Percentiles rank a stretch among this genome's conserved stretches.
These are phyloP conservation scores for Pisolithus sp. DNA, from an alignment of 768 basidiomycete genomes.

Conservation along the genomic window DNA sequence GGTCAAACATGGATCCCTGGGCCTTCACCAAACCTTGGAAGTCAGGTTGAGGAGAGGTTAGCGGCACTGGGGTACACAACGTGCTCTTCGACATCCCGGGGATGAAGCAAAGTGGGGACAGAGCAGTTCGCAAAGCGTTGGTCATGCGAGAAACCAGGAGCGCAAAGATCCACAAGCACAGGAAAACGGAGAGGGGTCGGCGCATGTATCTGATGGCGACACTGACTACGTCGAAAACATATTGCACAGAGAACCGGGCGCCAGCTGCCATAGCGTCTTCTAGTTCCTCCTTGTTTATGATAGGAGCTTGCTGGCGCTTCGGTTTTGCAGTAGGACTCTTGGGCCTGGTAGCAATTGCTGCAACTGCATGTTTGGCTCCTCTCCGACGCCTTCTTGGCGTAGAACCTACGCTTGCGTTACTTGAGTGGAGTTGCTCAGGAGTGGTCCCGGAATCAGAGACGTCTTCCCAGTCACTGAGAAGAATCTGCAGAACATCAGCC, in stretches of 20 bases:
- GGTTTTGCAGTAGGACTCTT: slow-evolving; percentile 12
- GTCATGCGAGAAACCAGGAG: slow-evolving; percentile 37
- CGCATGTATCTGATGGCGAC: slow-evolving; percentile 46
- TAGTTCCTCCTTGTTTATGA: slow-evolving; percentile 23
- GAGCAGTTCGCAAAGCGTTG: slow-evolving; percentile 36
- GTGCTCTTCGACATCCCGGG: slow-evolving; percentile 48
- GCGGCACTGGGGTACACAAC: slow-evolving; percentile 32
- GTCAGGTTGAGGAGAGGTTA: slow-evolving; percentile 43
- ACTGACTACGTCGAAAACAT: slow-evolving; percentile 42
- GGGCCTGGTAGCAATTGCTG: slow-evolving; percentile 10
- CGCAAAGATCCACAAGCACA: slow-evolving; percentile 47
- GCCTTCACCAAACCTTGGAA: slow-evolving; percentile 55
- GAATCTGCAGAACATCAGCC: too few species aligned
- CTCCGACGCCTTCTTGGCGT: slow-evolving; percentile 25
- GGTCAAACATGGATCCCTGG: slow-evolving; percentile 56
- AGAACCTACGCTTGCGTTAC: slow-evolving; percentile 13
- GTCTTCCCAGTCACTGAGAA: slow-evolving; percentile 30
- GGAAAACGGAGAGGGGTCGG: slow-evolving; percentile 47
- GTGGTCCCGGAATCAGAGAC: slow-evolving; percentile 14
- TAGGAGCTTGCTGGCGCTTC: slow-evolving; percentile 24
- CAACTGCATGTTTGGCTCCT: slow-evolving; percentile 14
- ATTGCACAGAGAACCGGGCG: slow-evolving; percentile 28
- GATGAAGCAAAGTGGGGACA: slow-evolving; percentile 55
- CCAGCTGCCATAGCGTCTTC: slow-evolving; percentile 17
- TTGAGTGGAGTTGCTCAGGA: slow-evolving; percentile 2